Evolutionary conservation across 805 yeast species (phyloP).

Genomic region (Torulaspora quercuum): DNA sequence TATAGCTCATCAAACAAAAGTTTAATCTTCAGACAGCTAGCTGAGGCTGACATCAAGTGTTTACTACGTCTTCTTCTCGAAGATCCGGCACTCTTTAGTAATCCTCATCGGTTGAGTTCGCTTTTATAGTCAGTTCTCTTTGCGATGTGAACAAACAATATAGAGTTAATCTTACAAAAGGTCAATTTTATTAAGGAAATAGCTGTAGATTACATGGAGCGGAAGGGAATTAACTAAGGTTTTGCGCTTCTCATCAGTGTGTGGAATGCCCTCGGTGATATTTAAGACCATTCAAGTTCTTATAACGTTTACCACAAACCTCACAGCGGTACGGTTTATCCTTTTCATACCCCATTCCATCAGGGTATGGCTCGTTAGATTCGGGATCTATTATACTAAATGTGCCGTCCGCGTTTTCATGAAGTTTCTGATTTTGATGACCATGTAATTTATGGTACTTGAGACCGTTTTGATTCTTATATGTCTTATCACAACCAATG

Average conservation of each 20-base stretch:
- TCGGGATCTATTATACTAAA: constrained; percentile 90
- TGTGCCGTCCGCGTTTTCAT: constrained; percentile 90
- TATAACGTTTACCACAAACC: constrained; percentile 95
- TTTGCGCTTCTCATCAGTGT: constrained; percentile 60
- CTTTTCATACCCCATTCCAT: constrained; percentile 91
- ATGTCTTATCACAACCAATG: constrained; percentile 95
- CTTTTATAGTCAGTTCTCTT: no score
- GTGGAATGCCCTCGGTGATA: constrained; percentile 99
- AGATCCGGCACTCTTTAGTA: no score
- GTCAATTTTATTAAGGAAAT: no score
- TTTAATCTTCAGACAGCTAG: no score
- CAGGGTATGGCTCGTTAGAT: constrained; percentile 82
- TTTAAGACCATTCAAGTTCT: constrained; percentile 91
- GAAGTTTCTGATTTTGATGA: constrained; percentile 90
- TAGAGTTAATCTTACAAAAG: constrained; percentile 2
- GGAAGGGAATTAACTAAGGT: no score
- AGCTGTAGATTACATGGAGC: no score
- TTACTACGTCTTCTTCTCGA: no score
- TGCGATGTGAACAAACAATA: no score
- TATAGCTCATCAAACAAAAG: no score
- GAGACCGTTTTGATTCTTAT: constrained; percentile 95
- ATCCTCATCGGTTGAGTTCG: no score
- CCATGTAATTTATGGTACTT: constrained; percentile 96
- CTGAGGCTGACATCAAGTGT: no score
- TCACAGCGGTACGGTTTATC: constrained; percentile 98